A percentile compares a stretch with the other conserved stretches of the same genome.
Conservation (phyloP, 2,329 filamentous ascomycete species). For the Venturia asperata region DNA sequence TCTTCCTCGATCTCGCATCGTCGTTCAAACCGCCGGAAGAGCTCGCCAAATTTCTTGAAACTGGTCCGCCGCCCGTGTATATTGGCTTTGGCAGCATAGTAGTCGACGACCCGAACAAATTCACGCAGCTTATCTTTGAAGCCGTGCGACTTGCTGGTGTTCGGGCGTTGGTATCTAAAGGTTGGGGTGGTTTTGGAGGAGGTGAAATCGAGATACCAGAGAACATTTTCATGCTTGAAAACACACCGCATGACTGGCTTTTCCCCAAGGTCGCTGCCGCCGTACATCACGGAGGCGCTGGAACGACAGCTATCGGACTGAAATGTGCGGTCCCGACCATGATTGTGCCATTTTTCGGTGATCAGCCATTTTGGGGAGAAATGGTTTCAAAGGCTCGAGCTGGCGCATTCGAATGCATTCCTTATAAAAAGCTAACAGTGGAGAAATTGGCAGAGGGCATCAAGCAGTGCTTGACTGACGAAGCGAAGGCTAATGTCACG, state of each 20-base stretch:
- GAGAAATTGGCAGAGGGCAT: conserved; percentile 65
- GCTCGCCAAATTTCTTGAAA: conserved; percentile 45
- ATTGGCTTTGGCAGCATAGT: conserved; percentile 39
- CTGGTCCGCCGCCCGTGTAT: conserved; percentile 40
- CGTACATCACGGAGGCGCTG: conserved; percentile 71
- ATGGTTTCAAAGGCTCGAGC: conserved; percentile 59
- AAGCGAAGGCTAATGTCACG: conserved; percentile 51
- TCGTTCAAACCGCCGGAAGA: conserved; percentile 31
- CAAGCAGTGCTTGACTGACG: conserved; percentile 55
- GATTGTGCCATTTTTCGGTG: conserved; percentile 73
- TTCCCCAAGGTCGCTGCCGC: conserved; percentile 60
- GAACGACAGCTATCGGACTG: conserved; percentile 66
- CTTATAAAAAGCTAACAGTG: conserved; percentile 58
- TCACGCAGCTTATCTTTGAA: conserved; percentile 41
- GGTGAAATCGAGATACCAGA: conserved; percentile 43
- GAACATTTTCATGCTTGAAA: conserved; percentile 64
- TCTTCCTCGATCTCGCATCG: conserved; percentile 31
- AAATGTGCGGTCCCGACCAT: conserved; percentile 66
- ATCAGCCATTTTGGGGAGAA: conserved; percentile 70
- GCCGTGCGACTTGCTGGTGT: conserved; percentile 60
- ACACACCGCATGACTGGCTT: conserved; percentile 70
- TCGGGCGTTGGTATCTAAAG: conserved; percentile 64
- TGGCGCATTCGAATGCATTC: conserved; percentile 55
- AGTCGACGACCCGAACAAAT: conserved; percentile 36
- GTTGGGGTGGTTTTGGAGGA: conserved; percentile 65